phyloP scores from a whole-genome alignment of 495 filamentous ascomycete species.

The Hyaloscypha finlandica region DNA sequence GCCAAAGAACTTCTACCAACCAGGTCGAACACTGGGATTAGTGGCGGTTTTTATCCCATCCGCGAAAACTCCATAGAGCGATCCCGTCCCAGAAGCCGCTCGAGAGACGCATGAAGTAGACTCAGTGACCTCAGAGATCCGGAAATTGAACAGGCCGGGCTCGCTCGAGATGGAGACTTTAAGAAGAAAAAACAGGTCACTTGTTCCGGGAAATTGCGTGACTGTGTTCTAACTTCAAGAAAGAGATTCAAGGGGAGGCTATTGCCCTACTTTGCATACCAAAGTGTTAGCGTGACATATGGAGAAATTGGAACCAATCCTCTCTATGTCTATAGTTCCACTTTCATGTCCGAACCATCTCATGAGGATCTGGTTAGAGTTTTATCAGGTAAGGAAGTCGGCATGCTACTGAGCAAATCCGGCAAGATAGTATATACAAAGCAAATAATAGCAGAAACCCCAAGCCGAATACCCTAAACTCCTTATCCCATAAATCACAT shows the following conservation, averaged over 20 bases:
- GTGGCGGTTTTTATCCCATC: conserved; percentile 13
- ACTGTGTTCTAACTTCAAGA: not conserved
- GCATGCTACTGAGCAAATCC: too few species aligned
- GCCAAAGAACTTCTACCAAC: not conserved
- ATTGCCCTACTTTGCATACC: conserved; percentile 61
- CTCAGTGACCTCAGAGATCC: conserved; percentile 1
- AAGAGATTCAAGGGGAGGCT: conserved; percentile 45
- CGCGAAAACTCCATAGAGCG: conserved; percentile 1
- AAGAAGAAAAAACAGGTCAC: conserved; percentile 26
- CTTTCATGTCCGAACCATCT: conserved; percentile 56
- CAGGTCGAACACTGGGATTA: not conserved
- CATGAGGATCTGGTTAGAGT: conserved; percentile 64
- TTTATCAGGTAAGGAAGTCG: conserved; percentile 43
- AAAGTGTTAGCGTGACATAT: conserved; percentile 71
- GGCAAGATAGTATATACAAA: too few species aligned
- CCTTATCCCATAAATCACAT: too few species aligned
- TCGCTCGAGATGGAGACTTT: conserved; percentile 18
- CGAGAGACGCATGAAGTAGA: conserved; percentile 5
- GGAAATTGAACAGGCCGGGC: conserved; percentile 14
- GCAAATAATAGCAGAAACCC: too few species aligned
- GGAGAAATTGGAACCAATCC: conserved; percentile 78
- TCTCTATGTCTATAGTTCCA: conserved; percentile 72
- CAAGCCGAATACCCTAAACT: too few species aligned
- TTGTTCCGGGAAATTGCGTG: not conserved
- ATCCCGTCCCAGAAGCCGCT: not conserved